phyloP scores from a whole-genome alignment of 371 early-diverging fungal genomes.

The Nematocida parisii region DNA sequence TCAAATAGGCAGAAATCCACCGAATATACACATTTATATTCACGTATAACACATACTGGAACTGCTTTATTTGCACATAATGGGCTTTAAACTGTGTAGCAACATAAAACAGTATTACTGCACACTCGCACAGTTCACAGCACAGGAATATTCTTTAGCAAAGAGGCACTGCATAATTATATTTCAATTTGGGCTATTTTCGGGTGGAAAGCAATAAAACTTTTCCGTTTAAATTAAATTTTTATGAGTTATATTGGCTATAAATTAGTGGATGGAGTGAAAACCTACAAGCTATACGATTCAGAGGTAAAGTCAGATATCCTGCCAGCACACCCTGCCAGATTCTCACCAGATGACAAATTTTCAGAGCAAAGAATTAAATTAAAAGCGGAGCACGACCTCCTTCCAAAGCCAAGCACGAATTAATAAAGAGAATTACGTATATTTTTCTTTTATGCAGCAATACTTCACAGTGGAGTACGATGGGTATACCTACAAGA shows the following conservation, averaged over 20 bases:
- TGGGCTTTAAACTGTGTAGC: no score
- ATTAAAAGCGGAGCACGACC: constrained; percentile 62
- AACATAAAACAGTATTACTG: no score
- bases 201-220: no score
- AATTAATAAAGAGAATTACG: constrained; percentile 22
- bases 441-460: constrained; percentile 52
- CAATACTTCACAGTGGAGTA: constrained; percentile 57
- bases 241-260: constrained; percentile 60
- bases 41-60: no score
- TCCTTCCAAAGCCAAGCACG: constrained; percentile 35
- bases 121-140: no score
- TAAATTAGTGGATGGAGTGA: constrained; percentile 54
- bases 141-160: no score
- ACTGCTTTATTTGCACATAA: no score
- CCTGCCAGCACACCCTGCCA: constrained; percentile 64
- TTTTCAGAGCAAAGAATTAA: constrained; percentile 65
- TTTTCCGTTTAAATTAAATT: no score
- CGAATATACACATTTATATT: no score
- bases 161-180: no score
- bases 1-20: no score
- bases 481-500: constrained; percentile 58
- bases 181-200: no score
- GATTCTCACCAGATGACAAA: constrained; percentile 66
- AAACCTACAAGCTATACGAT: constrained; percentile 63
- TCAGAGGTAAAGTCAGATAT: constrained; percentile 34